Evolutionary conservation across 2,329 filamentous ascomycete genomes (phyloP), one percentile per base, ranked within the genome.

Genomic region (Fusarium sp.): DNA sequence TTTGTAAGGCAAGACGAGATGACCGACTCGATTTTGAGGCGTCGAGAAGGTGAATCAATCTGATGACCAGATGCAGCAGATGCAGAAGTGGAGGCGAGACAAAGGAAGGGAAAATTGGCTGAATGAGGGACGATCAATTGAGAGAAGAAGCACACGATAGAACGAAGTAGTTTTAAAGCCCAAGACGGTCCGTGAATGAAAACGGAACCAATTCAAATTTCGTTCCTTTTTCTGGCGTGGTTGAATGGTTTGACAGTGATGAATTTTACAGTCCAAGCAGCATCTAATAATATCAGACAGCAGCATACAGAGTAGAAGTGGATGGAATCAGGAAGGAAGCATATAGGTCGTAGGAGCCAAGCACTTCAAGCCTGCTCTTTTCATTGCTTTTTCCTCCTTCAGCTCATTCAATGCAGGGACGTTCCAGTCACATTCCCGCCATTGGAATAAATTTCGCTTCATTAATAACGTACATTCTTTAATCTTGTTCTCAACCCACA

Each of bases 11-110:
- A 44, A 47, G 49, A 44, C 39, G 38, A 57, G 39, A 52, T 38
- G 53, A 36, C 52, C 47, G 63, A 38, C 47, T 36, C 60, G 58
- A 46, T 59, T 65, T 35, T 60, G 49, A 58, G 59, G 60, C 70
- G 56, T 38, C 8, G 45, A 54, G 42, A 59, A 54, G 41, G 62
- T 62, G 62, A 71, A 67, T 62, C 62, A 67, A 55, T 33, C 50
- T n/a, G 35, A 49, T 62, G 54, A 54, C 39, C 41, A 64, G 38
- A 69, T 69, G 58, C 60, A 60, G 55, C 60, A 67, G 45, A 71
- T 68, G 58, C 47, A 65, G 56, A 46, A 54, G 70, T 57, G 49
- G 58, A 66, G 52, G 60, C 52, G 60, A 66, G 60, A 54, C 70
- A 46, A 45, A 58, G 50, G 36, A 42, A 42, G 42, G 41, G 38